phyloP scores from a whole-genome alignment of 2,329 filamentous ascomycete genomes.

The Periglandula ipomoeae region DNA sequence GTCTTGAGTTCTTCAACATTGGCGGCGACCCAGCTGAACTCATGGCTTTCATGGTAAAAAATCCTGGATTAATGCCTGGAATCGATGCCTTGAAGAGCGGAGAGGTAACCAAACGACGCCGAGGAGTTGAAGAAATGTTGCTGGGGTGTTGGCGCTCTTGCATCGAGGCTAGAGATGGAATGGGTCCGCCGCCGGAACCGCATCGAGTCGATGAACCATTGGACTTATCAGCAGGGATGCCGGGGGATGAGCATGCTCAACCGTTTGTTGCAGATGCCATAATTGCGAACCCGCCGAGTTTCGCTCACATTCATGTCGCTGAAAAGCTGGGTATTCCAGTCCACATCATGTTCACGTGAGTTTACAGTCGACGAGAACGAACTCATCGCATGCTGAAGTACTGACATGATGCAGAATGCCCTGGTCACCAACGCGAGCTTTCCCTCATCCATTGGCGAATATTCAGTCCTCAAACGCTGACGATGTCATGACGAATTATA shows the following conservation, averaged over 20 bases:
- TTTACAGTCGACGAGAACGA: constrained; percentile 11
- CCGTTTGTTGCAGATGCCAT: constrained; percentile 81
- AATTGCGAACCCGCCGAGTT: constrained; percentile 70
- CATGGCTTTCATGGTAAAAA: constrained; percentile 89
- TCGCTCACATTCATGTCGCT: constrained; percentile 66
- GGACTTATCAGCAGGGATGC: constrained; percentile 22
- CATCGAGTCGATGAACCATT: constrained; percentile 39
- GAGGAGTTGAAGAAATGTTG: constrained; percentile 71
- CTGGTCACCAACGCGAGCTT: constrained; percentile 77
- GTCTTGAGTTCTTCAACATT: constrained; percentile 66
- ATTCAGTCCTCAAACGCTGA: constrained; percentile 70
- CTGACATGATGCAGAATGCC: constrained; percentile 63
- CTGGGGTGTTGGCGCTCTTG: constrained; percentile 81
- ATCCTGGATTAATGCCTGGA: constrained; percentile 76
- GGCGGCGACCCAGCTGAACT: constrained; percentile 67
- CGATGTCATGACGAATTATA: constrained; percentile 67
- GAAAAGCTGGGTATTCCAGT: constrained; percentile 67
- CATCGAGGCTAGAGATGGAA: constrained; percentile 66
- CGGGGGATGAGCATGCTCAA: constrained; percentile 31
- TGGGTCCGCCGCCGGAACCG: constrained; percentile 37
- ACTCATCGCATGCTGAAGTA: neutral
- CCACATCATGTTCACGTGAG: constrained; percentile 85
- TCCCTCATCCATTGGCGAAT: constrained; percentile 80
- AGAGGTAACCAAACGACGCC: constrained; percentile 65
- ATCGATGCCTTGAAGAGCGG: constrained; percentile 68